Conservation (phyloP, 1,139 yeast genomes). For the Suhomyces chickasaworum region DNA sequence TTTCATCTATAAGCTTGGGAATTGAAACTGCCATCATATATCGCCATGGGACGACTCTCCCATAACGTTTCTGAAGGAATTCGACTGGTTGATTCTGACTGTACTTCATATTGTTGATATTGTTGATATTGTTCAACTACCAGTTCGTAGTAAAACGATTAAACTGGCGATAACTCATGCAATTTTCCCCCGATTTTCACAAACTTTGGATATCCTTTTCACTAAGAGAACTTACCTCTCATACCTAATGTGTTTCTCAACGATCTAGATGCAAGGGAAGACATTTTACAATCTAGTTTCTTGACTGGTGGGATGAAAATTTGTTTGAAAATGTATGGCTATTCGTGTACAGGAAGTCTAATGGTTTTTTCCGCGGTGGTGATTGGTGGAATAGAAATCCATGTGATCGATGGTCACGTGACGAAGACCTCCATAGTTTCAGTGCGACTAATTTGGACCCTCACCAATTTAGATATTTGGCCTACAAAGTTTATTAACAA, state of each 20-base stretch:
- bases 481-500: too few relatives aligned
- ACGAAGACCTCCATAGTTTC: not conserved
- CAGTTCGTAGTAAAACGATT: not conserved
- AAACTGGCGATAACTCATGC: not conserved
- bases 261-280: slow-evolving; percentile 56
- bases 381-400: slow-evolving; percentile 10
- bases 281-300: slow-evolving; percentile 22
- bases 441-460: not conserved
- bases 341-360: slow-evolving; percentile 13
- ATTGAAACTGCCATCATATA: too few relatives aligned
- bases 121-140: not conserved
- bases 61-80: too few relatives aligned
- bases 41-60: too few relatives aligned
- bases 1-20: too few relatives aligned
- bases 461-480: too few relatives aligned
- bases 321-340: slow-evolving; percentile 8
- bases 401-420: slow-evolving; percentile 2
- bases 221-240: slow-evolving; percentile 32
- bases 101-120: too few relatives aligned
- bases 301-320: slow-evolving; percentile 13
- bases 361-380: slow-evolving; percentile 15
- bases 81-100: too few relatives aligned
- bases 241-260: slow-evolving; percentile 52
- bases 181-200: not conserved
- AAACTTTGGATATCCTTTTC: not conserved